Base-by-base conservation (phyloP, 2,329 filamentous ascomycete genomes). In the Colletotrichum lini region DNA sequence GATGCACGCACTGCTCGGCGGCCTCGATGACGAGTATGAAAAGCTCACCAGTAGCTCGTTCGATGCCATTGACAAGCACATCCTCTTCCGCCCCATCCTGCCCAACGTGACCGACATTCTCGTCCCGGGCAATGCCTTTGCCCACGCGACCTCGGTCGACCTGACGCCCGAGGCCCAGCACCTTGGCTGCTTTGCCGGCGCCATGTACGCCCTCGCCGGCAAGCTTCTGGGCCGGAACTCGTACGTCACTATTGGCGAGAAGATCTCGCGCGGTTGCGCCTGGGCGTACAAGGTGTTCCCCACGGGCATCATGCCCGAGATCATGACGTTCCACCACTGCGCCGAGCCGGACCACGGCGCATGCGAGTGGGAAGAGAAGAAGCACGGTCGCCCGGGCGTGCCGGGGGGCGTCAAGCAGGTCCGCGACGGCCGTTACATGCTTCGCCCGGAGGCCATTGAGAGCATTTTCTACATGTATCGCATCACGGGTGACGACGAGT, bases 71-170 rank as follows among this genome's bases (percentile, higher is more conserved):
- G 88, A 87, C 67, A 84, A 90, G 61, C 82, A 91, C 75, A 82
- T 95, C 30, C 87, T 95, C 69, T 94, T 90, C 81, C 87, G 89
- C 0, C 93, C 93, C 1, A 89, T 93, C 84, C 87, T 89, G 10
- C 88, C 88, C 1, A 81, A 85, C 21, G 84, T 88, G 59, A 82
- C 84, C 6, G 85, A 93, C 73, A 88, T 94, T 30, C 84, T 94
- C 38, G 82, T 93, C 65, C 84, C 90, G 0, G 91, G 79, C 62
- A 83, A 80, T 58, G 79, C 77, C 54, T 74, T 80, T 47, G 77
- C 78, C 42, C 76, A 76, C 16, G 74, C 76, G 21, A 73, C 69
- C 16, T 74, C 75, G 57, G 72, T 77, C 23, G 78, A 81, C 26
- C 78, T 82, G 18, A 69, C 76, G 15, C 77, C 82, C 5, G 80